Conservation (phyloP, 495 filamentous ascomycete species). For the Aspergillus sparsus region DNA sequence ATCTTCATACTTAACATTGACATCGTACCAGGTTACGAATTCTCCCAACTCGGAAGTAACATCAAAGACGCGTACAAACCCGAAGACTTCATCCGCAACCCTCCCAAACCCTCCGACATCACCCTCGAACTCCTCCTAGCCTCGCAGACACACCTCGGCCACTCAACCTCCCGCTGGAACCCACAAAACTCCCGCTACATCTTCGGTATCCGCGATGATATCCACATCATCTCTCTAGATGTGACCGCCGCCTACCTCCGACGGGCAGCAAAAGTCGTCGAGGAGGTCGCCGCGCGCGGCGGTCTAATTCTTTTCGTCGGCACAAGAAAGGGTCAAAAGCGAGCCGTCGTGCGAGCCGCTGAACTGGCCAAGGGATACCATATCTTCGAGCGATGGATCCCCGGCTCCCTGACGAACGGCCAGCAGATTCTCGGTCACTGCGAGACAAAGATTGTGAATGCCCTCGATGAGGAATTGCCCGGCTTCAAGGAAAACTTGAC, state of each 20-base stretch:
- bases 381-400: conserved; percentile 91
- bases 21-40: conserved; percentile 31
- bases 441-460: conserved; percentile 67
- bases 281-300: conserved; percentile 78
- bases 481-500: conserved; percentile 63
- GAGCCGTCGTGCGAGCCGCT: conserved; percentile 77
- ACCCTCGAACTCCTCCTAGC: conserved; percentile 92
- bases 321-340: conserved; percentile 75
- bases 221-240: conserved; percentile 94
- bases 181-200: conserved; percentile 94
- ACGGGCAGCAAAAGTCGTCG: conserved; percentile 84
- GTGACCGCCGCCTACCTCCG: conserved; percentile 82
- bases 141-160: conserved; percentile 86
- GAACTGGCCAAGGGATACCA: conserved; percentile 77
- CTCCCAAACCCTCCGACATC: conserved; percentile 74
- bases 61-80: conserved; percentile 59
- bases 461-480: conserved; percentile 64
- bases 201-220: conserved; percentile 82
- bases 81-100: conserved; percentile 63
- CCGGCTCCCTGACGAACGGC: conserved; percentile 90
- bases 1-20: background rate
- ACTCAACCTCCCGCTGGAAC: conserved; percentile 92
- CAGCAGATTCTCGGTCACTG: conserved; percentile 76
- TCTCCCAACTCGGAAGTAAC: conserved; percentile 35
- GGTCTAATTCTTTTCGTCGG: conserved; percentile 91